A percentile compares a stretch with the other conserved stretches of the same genome.
Evolutionary conservation across 208 protist genomes (phyloP).

Genomic region (Leishmania braziliensis): DNA sequence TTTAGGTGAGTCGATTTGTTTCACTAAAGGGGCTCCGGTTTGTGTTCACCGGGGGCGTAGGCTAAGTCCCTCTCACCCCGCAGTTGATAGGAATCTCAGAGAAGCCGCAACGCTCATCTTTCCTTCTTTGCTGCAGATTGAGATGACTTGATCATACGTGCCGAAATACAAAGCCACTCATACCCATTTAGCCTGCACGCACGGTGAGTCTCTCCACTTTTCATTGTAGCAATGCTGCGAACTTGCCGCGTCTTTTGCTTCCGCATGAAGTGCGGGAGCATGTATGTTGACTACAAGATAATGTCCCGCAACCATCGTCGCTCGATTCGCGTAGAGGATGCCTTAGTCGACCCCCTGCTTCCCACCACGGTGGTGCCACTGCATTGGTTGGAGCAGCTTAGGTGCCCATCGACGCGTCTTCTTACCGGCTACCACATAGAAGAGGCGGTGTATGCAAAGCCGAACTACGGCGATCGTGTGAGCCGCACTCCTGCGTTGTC

Average conservation of each 20-base stretch:
- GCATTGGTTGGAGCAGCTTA: conserved; percentile 79
- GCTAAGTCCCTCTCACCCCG: not conserved
- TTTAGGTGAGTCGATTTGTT: not conserved
- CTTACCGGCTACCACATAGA: conserved; percentile 77
- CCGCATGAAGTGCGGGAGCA: conserved; percentile 62
- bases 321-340: conserved; percentile 77
- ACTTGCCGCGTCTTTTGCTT: conserved; percentile 38
- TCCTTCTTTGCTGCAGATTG: not conserved
- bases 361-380: conserved; percentile 68
- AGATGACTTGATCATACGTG: no score
- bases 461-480: conserved; percentile 41
- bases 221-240: conserved; percentile 40
- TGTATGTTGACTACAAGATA: conserved; percentile 89
- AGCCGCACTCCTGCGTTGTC: not conserved
- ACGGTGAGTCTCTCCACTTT: not conserved
- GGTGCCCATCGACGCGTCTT: conserved; percentile 67
- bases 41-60: not conserved
- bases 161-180: not conserved
- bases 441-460: conserved; percentile 48
- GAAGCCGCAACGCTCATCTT: not conserved
- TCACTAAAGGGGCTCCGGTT: not conserved
- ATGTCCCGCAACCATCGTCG: conserved; percentile 77
- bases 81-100: not conserved
- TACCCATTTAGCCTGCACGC: not conserved
- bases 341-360: conserved; percentile 73